Base-by-base conservation (phyloP, 805 yeast genomes). In the Ogataea pini region DNA sequence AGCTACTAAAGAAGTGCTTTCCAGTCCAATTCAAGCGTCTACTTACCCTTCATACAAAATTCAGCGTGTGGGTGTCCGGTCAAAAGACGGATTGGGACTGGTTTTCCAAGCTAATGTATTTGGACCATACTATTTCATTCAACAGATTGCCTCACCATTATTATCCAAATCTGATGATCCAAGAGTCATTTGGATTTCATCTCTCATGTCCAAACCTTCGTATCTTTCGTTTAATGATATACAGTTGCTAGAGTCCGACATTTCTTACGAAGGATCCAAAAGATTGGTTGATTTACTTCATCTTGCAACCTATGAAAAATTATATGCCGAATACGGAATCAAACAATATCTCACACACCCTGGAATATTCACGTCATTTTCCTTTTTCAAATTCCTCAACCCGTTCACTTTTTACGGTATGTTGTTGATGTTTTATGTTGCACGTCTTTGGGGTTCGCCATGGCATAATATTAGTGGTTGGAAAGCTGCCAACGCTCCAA, bases 81-180 rank as follows among this genome's bases (percentile, higher is more conserved):
- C 96, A 1, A 64, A 61, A 16, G 99, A 94, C 67, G 90, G 80
- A 0, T 58, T 92, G 73, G 97, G 98, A 1, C 70, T 86, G 25
- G 89, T 90, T 3, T 94, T 92, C 71, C 96, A 94, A 68, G 95
- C 94, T 4, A 94, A 94, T 63, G 96, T 92, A n/a, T 89, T 94
- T 69, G 96, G 96, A 0, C 98, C 98, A 2, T 91, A 87, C 70
- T 94, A 83, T 65, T 70, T 94, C 45, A 75, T 91, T 46, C 87
- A 86, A 56, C 82, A 79, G 53, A 68, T 92, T 17, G 65, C 73
- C 33, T 80, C 80, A 2, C 67, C 80, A 31, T 68, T 91, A n/a
- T 55, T 67, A 8, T 63, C 68, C 2, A 57, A 60, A 20, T 60
- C 65, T 0, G 70, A 72, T 2, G 68, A 70, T 25, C 90, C 94